phyloP scores from a whole-genome alignment of 345 rosid genomes.

The Mercurialis annua region DNA sequence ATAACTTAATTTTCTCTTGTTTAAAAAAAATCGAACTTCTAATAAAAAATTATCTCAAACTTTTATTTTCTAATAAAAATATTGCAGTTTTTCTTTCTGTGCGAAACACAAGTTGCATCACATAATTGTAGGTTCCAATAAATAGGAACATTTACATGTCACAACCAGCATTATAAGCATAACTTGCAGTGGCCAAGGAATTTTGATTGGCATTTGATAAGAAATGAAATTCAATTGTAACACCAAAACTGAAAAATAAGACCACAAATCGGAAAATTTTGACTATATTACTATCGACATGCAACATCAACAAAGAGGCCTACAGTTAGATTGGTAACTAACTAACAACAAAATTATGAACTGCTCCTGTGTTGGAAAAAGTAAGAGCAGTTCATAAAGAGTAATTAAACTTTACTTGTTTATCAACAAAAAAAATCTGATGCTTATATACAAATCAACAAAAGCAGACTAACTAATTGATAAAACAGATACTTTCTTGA shows the following conservation, averaged over 20 bases:
- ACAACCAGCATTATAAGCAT: no score
- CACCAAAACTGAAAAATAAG: not conserved
- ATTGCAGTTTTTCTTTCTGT: no score
- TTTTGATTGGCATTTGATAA: no score
- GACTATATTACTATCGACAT: slow-evolving; percentile 4
- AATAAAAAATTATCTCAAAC: no score
- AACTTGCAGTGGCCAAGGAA: no score
- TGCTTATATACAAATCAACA: slow-evolving; percentile 37
- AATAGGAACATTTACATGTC: no score
- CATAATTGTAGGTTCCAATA: no score
- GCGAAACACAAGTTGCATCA: no score
- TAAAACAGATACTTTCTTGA: not conserved
- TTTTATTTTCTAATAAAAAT: no score
- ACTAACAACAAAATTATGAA: slow-evolving; percentile 1
- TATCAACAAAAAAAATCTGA: slow-evolving; percentile 12
- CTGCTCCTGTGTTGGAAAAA: slow-evolving; percentile 9
- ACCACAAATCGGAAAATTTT: not conserved
- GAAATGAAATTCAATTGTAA: not conserved
- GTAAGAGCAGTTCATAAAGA: slow-evolving; percentile 4
- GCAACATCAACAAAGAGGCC: not conserved
- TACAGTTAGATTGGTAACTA: slow-evolving; percentile 13
- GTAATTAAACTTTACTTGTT: not conserved
- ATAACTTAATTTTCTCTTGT: no score
- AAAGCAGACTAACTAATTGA: slow-evolving; percentile 17
- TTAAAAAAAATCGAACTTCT: no score